These are phyloP conservation scores for Boletus patriciae DNA, from an alignment of 768 basidiomycete species.

Conservation along the genomic window DNA sequence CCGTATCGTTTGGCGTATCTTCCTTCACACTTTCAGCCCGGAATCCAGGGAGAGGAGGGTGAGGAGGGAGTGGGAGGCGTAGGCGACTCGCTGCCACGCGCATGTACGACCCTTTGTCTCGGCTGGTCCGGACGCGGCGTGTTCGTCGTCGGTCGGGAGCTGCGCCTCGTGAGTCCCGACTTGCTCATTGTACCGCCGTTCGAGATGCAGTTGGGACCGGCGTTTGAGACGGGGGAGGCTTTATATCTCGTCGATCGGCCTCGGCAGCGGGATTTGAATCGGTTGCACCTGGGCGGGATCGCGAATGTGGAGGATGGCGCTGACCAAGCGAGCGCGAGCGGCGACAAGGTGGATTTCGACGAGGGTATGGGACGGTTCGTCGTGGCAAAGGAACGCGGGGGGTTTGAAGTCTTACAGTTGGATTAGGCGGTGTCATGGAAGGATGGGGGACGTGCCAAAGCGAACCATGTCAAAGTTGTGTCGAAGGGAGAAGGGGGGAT, in stretches of 20 bases:
- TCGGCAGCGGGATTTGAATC: neutral
- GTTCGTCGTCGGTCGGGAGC: constrained; percentile 24
- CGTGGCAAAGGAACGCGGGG: constrained; percentile 25
- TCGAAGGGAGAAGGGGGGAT: neutral
- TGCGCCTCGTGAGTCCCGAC: constrained; percentile 25
- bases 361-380: constrained; percentile 34
- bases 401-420: constrained; percentile 30
- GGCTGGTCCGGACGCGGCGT: constrained; percentile 32
- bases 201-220: constrained; percentile 32
- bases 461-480: too few relatives aligned
- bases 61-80: neutral
- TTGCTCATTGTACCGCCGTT: constrained; percentile 28
- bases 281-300: neutral
- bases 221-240: constrained; percentile 25
- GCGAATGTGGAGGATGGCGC: neutral
- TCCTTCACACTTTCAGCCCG: constrained; percentile 1
- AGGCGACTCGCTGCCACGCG: neutral
- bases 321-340: neutral
- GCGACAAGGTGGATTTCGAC: constrained; percentile 31
- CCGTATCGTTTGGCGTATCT: constrained; percentile 21
- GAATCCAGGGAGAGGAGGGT: neutral
- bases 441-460: neutral
- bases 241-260: constrained; percentile 16
- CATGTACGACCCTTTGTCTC: constrained; percentile 22
- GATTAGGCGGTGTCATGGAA: neutral